Evolutionary conservation across 805 yeast genomes (phyloP), one percentile per base, ranked within the genome.

Genomic region (Peterozyma xylosa): DNA sequence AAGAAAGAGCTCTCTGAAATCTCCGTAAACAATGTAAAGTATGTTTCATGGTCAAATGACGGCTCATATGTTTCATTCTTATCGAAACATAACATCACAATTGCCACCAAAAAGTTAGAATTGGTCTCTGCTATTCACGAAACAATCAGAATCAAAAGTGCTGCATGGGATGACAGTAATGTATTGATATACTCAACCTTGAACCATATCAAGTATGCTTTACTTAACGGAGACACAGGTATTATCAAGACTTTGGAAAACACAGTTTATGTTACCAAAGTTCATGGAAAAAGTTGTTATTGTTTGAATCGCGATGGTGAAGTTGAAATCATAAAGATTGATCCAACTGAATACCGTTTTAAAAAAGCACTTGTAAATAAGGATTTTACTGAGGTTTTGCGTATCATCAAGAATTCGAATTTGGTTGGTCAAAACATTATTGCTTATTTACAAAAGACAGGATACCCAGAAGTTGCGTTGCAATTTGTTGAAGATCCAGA

Each of bases 401-500:
- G 96, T 53, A 79, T 93, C 53, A 93, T 93, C 63, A 82, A 80
- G 58, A 80, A 76, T 46, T 90, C 98, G 17, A 89, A 86, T 57
- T 74, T 93, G 58, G 99, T 93, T 42, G 99, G 99, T 51, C 97
- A 95, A 69, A 88, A 90, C 62, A 93, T 93, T 59, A 90, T 93
- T 61, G 93, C 95, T 3, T 93, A 91, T 62, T 74, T 93, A 57
- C 96, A 93, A 63, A 84, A 90, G 69, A 79, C 87, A 59, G 99
- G 99, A 2, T 91, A 84, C 61, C 98, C 99, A 27, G 99, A 93
- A 66, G 82, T 93, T 63, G 99, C 99, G 2, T 73, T 93, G 49
- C 97, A 91, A 64, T 95, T 93, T 59, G 99, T 93, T 43, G 85
- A 89, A 65, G 99, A 93, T 61, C 84, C 98, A 5, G 96, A 90